Evolutionary conservation across 768 basidiomycete genomes (phyloP).

Genomic region (Amanita pallidorosea): DNA sequence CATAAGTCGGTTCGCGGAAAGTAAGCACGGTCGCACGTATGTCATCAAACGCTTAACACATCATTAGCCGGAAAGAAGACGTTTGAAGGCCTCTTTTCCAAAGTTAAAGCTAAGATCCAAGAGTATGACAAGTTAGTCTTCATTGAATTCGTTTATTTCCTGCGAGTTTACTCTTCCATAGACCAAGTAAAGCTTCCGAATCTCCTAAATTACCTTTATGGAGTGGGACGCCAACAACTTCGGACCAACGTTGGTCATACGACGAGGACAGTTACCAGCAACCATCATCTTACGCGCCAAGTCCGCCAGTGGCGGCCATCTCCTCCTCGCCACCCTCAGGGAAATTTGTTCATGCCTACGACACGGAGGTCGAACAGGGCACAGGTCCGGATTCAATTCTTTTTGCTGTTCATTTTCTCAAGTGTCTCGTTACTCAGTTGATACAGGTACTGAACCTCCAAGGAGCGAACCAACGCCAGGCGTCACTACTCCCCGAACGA

Average conservation of each 20-base stretch:
- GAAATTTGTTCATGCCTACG: constrained; percentile 9
- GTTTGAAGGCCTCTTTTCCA: constrained; percentile 57
- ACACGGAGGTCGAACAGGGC: constrained; percentile 7
- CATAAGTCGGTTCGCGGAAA: constrained; percentile 66
- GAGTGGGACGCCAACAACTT: background rate
- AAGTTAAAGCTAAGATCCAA: constrained; percentile 77
- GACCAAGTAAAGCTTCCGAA: background rate
- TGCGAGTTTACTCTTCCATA: background rate
- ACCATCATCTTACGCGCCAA: constrained; percentile 23
- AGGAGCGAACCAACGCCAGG: background rate
- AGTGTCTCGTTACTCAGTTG: background rate
- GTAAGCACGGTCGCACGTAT: constrained; percentile 28
- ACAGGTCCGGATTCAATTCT: constrained; percentile 4
- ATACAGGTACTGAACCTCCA: background rate
- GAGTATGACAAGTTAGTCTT: constrained; percentile 52
- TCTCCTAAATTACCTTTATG: constrained; percentile 2
- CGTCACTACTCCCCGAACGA: constrained; percentile 1
- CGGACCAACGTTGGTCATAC: constrained; percentile 2
- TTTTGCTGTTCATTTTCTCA: background rate
- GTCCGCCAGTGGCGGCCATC: constrained; percentile 8
- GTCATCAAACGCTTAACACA: background rate
- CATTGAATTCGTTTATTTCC: constrained; percentile 13
- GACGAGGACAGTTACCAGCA: constrained; percentile 11
- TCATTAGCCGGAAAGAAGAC: constrained; percentile 66
- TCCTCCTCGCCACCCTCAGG: constrained; percentile 8